Evolutionary conservation across 495 filamentous ascomycete species (phyloP), one percentile per base, ranked within the genome.

Genomic region (Daldinia concentrica): DNA sequence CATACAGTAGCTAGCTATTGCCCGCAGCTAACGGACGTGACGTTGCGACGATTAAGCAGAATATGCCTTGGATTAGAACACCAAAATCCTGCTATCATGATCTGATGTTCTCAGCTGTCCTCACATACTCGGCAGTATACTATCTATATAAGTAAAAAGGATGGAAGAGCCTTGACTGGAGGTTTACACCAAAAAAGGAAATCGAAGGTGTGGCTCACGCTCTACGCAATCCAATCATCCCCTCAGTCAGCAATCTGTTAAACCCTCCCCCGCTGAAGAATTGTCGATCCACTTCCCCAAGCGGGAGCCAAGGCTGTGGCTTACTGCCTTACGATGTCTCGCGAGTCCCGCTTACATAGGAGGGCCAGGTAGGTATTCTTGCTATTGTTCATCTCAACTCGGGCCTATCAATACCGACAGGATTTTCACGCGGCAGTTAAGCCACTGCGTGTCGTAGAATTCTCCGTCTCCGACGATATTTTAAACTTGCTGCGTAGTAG

Each of bases 311-410:
- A 73, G 64, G 29, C 50, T 69, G 71, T 69, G 62, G 71, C 71
- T 69, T 73, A 73, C 56, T 50, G 64, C 60, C 56, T 24, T 52
- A 66, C 52, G 4, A 34, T 73, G 66, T 73, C 66, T 73, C 66
- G 71, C 65, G 29, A 41, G 17, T 48, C 56, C 71, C 71, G 71
- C 65, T 58, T 50, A n/a, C n/a, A n/a, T n/a, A 41, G 34, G 64
- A 62, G 58, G 17, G 62, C 64, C 41, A n/a, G n/a, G n/a, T n/a
- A n/a, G n/a, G n/a, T 27, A 50, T 64, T 48, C 29, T 56, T 56
- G 6, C 27, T 29, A 34, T 29, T 50, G 37, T 19, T 19, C 17
- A 56, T 59, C 34, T 43, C 22, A 59, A 59, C 68, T 71, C 62
- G 68, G 68, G 55, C 51, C 50, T 66, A 51, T 58, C 45, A 39